Base-by-base conservation (phyloP, 768 basidiomycete genomes). In the Leccinum subgranulosum region DNA sequence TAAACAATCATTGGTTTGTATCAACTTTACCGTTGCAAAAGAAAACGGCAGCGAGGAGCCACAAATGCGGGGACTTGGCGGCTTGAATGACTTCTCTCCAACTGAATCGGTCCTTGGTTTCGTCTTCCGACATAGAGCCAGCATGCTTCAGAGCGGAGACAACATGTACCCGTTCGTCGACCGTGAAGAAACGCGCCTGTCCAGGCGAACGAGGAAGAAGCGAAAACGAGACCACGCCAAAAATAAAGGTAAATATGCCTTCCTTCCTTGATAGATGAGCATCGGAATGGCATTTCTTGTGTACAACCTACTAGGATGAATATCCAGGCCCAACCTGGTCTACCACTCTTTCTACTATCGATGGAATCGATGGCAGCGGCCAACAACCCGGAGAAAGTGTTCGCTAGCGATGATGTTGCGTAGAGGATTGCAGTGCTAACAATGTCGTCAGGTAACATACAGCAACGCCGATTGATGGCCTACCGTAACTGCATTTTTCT, bases 321-420 rank as follows among this genome's bases (percentile, higher is more conserved):
- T 60, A 84, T 78, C 84, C 82, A 86, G 33, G 79, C 74, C 86
- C 86, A 88, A 0, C 82, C 86, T 2, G 79, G 74, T 53, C 72
- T 77, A 6, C 82, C 80, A 2, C 72, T 72, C 8, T 77, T 19
- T 41, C 9, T 69, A 12, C 81, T 82, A 52, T 85, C 67, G 76
- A 87, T 82, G 14, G 82, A 69, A n/a, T 76, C 64, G 51, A 89
- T 85, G 1, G 76, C 84, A 31, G 82, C 74, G 1, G 86, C 85
- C 1, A 89, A 75, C 7, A 88, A 70, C 45, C 87, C 87, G 6
- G 84, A 85, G 62, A 86, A 85, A 0, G 83, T 80, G 1, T 84
- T 82, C 0, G 85, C 79, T 4, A 84, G 72, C 19, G 83, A 83
- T 3, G 84, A 76, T 6, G 76, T 66, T 1, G 73, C 71, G 51